Evolutionary conservation across 805 yeast genomes (phyloP).

Genomic region (Hanseniaspora occidentalis): DNA sequence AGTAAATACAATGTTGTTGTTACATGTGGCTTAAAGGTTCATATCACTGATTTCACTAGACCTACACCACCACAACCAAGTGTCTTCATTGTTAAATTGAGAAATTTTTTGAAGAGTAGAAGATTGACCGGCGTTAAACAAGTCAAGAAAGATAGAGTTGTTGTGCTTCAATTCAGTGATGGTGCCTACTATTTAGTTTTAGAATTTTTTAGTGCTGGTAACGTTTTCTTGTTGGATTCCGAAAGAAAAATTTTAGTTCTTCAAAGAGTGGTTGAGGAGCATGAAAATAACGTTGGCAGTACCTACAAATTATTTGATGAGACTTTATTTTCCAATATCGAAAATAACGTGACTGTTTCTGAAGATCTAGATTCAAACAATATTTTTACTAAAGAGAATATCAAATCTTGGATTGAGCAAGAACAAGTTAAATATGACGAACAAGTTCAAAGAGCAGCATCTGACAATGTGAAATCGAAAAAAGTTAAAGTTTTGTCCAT

Average conservation of each 20-base stretch:
- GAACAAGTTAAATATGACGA: too few species aligned
- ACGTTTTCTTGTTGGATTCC: conserved; percentile 64
- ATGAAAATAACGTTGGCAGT: conserved; percentile 63
- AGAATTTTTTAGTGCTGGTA: conserved; percentile 94
- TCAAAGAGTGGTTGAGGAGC: conserved; percentile 68
- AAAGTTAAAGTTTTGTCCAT: conserved; percentile 43
- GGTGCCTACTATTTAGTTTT: conserved; percentile 66
- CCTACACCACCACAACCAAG: conserved; percentile 75
- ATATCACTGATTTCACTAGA: conserved; percentile 68
- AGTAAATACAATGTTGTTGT: conserved; percentile 63
- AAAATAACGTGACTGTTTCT: conserved; percentile 5
- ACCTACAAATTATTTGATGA: conserved; percentile 50
- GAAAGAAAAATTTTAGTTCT: conserved; percentile 55
- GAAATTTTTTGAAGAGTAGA: conserved; percentile 77
- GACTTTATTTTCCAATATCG: too few species aligned
- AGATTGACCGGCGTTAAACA: conserved; percentile 63
- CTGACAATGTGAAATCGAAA: conserved; percentile 18
- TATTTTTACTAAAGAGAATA: conserved; percentile 8
- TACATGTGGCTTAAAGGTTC: conserved; percentile 78
- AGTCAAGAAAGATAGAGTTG: conserved; percentile 68
- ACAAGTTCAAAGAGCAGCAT: conserved; percentile 3
- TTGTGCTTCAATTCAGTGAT: conserved; percentile 75
- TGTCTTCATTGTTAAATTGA: conserved; percentile 69
- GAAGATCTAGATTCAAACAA: conserved; percentile 7
- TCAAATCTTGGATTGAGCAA: conserved; percentile 20